Evolutionary conservation across 2,329 filamentous ascomycete species (phyloP), one percentile per base, ranked within the genome.

Genomic region (Intubia oerlemansii): DNA sequence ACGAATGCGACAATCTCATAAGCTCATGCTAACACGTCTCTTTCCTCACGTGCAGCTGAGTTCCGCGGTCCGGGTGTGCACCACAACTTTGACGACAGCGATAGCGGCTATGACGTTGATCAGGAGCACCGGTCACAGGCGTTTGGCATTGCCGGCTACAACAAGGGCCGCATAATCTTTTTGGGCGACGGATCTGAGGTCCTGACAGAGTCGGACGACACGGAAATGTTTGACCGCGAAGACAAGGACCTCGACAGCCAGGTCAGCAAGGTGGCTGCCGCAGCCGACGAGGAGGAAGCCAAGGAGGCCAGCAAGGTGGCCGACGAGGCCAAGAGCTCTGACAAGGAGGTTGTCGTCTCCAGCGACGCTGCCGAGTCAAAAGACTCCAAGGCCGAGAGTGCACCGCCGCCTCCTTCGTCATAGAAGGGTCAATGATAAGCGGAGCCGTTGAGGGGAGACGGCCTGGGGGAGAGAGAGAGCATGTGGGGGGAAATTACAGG

Each of bases 131-230:
- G 63, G 48, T 52, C 54, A 43, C 65, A 62, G 49, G 55, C 59
- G 41, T 75, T 77, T 45, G 66, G 68, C 38, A 56, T 66, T 42
- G 58, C 71, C 51, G 75, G 73, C 48, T 76, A 75, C 48, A 75
- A 76, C 49, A 68, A 69, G 50, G 81, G 82, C 41, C 73, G 84
- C 43, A 82, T 93, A 50, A 95, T 95, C 51, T 73, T 92, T 48
- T 67, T 98, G 41, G 84, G 85, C 40, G 84, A 95, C 57, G 88
- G 85, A 44, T 91, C 81, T 44, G 84, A 93, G 59, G 70, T 91
- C 48, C 61, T 84, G 45, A 81, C 80, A 41, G 81, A 88, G 52
- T 77, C 77, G 48, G 73, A 82, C 51, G 82, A 93, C 46, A 71
- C 77, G 38, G 82, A 92, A 44, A 85, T 92, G 73, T 91, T 93